Percentiles rank a stretch among this genome's conserved stretches.
phyloP scores from a whole-genome alignment of 2,329 filamentous ascomycete genomes.

The Ophioceras dolichostomum region DNA sequence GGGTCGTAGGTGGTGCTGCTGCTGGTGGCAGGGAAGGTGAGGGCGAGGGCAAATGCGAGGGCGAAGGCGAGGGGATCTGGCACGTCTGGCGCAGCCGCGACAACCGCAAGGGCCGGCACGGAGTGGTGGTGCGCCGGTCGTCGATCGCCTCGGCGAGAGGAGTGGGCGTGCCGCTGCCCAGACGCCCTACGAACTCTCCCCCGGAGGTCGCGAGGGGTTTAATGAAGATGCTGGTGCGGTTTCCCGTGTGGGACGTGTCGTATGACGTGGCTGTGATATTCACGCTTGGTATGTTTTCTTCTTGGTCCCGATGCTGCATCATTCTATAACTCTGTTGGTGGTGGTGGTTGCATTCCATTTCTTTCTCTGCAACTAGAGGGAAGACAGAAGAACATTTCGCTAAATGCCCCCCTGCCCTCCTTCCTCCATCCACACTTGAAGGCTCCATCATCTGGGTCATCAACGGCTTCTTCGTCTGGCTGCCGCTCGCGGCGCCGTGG shows the following conservation, averaged over 20 bases:
- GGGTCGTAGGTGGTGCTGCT: no score
- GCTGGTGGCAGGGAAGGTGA: no score
- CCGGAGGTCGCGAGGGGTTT: slow-evolving; percentile 15
- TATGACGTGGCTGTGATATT: slow-evolving; percentile 27
- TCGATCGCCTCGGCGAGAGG: background rate
- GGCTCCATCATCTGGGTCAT: slow-evolving; percentile 39
- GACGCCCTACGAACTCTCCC: slow-evolving; percentile 13
- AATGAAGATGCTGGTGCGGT: slow-evolving; percentile 22
- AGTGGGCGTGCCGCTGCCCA: no score
- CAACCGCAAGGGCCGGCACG: slow-evolving; percentile 28
- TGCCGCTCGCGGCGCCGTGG: slow-evolving; percentile 40
- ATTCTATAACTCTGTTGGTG: no score
- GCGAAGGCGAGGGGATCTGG: slow-evolving; percentile 13
- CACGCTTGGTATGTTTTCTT: slow-evolving; percentile 18
- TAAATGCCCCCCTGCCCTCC: background rate
- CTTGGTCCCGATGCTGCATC: no score
- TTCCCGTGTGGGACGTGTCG: slow-evolving; percentile 27
- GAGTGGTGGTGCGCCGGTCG: slow-evolving; percentile 11
- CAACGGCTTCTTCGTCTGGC: slow-evolving; percentile 52
- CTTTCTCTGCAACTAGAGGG: no score
- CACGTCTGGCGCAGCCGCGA: slow-evolving; percentile 28
- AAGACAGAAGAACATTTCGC: no score
- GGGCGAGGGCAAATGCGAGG: no score
- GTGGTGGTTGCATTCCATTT: no score
- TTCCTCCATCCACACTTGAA: slow-evolving; percentile 4